Percentiles rank a stretch among this genome's conserved stretches.
Evolutionary conservation across 257 asterid genomes (phyloP).

Genomic region (Jaltomata sinuosa): DNA sequence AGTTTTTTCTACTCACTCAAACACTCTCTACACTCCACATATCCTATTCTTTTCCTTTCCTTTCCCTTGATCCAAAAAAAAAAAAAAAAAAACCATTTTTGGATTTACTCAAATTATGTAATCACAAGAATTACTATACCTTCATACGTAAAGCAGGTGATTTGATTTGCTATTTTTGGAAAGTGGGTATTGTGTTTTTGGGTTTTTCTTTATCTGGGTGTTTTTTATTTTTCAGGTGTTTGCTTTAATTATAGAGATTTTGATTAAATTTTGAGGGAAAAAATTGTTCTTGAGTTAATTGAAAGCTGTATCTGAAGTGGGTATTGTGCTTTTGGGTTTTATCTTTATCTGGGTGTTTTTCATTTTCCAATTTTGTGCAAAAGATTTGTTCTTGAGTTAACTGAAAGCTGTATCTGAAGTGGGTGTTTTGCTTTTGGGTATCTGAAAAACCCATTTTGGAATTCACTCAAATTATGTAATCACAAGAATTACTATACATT

Average conservation of each 20-base stretch:
- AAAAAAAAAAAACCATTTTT: not conserved
- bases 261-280: not conserved
- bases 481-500: not conserved
- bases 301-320: not conserved
- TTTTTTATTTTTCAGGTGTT: not conserved
- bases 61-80: slow-evolving; percentile 17
- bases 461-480: not conserved
- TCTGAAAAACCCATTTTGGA: not conserved
- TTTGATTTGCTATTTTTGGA: not conserved
- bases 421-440: no score
- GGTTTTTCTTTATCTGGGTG: not conserved
- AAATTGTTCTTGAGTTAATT: not conserved
- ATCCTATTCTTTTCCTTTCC: not conserved
- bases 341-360: not conserved
- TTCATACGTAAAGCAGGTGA: not conserved
- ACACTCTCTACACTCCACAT: not conserved
- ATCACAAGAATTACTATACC: not conserved
- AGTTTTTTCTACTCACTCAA: not conserved
- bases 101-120: not conserved
- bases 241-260: not conserved
- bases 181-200: not conserved
- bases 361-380: not conserved
- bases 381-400: no score
- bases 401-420: no score
- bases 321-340: not conserved